phyloP scores from a whole-genome alignment of 108 stramenopile genomes.

The Nannochloropsis granulata region DNA sequence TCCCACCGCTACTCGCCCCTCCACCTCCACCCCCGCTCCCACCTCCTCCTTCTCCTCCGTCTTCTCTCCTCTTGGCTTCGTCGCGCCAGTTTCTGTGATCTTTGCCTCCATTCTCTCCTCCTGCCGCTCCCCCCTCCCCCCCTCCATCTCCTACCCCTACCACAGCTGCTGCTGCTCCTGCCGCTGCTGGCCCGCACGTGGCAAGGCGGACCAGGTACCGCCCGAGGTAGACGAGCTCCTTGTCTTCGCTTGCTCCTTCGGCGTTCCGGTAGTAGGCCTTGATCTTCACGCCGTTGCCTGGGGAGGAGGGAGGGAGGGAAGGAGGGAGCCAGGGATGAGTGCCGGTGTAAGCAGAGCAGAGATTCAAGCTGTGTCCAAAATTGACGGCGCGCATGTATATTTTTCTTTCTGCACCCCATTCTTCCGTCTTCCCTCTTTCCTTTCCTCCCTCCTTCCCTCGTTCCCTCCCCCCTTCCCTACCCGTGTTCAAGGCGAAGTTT shows the following conservation, averaged over 20 bases:
- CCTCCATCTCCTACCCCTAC: background rate
- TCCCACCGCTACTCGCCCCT: too few relatives aligned
- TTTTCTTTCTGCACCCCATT: background rate
- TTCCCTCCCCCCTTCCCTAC: background rate
- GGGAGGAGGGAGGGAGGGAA: too few relatives aligned
- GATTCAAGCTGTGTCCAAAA: background rate
- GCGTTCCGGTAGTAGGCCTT: slow-evolving; percentile 19
- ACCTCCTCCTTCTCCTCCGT: background rate
- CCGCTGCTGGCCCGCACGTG: background rate
- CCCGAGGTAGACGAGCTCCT: slow-evolving; percentile 13
- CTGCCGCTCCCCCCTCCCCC: background rate
- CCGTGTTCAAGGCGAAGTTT: slow-evolving; percentile 82
- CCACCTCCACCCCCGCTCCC: background rate
- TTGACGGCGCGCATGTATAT: background rate
- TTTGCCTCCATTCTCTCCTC: background rate
- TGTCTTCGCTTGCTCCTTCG: background rate
- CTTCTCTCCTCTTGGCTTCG: background rate
- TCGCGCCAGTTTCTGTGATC: background rate
- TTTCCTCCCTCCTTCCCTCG: background rate
- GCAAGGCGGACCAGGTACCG: slow-evolving; percentile 12
- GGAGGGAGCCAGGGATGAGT: background rate
- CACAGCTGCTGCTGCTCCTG: background rate
- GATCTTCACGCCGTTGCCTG: background rate
- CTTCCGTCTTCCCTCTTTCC: background rate
- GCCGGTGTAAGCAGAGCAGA: background rate